phyloP scores from a whole-genome alignment of 257 asterid genomes.

The Agastache rugosa region DNA sequence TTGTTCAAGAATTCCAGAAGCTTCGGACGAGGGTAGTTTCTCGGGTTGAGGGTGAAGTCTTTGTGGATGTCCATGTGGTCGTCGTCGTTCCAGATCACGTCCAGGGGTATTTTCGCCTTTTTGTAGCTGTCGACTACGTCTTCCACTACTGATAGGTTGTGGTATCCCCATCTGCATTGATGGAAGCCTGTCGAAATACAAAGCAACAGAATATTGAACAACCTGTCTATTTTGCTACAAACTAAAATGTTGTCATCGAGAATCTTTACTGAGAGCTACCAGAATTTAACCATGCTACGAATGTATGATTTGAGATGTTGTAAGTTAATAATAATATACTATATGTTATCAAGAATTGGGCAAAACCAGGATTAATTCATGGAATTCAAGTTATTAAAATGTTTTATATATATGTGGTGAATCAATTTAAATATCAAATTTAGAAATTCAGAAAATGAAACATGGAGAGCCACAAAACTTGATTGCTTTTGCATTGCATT shows the following conservation, averaged over 20 bases:
- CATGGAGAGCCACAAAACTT: neutral
- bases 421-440: neutral
- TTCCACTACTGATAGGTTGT: slow-evolving; percentile 72
- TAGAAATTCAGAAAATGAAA: neutral
- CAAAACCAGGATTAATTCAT: too few species aligned
- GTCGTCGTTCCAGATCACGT: slow-evolving; percentile 91
- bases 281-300: too few species aligned
- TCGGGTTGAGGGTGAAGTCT: slow-evolving; percentile 80
- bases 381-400: too few species aligned
- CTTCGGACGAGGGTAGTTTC: slow-evolving; percentile 68
- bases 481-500: neutral
- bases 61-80: slow-evolving; percentile 91
- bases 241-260: too few species aligned
- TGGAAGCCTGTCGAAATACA: slow-evolving; percentile 64
- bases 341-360: too few species aligned
- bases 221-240: neutral
- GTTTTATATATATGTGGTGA: neutral
- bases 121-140: slow-evolving; percentile 75
- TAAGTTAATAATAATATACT: too few species aligned
- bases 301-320: too few species aligned
- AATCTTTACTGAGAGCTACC: too few species aligned
- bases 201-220: neutral
- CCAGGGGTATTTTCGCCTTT: slow-evolving; percentile 79
- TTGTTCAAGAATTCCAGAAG: slow-evolving; percentile 63
- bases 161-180: slow-evolving; percentile 94